These are phyloP conservation scores for Lachancea sp. DNA, from an alignment of 805 yeast species.

Conservation along the genomic window DNA sequence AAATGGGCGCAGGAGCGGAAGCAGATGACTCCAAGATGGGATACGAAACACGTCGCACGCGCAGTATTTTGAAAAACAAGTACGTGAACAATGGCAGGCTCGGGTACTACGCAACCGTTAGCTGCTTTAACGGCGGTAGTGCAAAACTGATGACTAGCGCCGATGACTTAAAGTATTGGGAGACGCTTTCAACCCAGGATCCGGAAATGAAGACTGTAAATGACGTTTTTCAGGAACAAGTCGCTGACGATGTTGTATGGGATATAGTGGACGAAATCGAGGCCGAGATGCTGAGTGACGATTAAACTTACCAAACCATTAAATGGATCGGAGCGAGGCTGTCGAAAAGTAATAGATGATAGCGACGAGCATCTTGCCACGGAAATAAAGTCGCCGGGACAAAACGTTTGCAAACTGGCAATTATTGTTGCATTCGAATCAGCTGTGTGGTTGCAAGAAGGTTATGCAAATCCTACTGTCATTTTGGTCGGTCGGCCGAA, in stretches of 20 bases:
- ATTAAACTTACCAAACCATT: too few species aligned
- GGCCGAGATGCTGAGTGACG: constrained; percentile 33
- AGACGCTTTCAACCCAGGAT: constrained; percentile 33
- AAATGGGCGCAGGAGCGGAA: constrained; percentile 1
- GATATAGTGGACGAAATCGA: constrained; percentile 84
- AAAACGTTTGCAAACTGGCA: too few species aligned
- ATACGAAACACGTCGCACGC: constrained; percentile 22
- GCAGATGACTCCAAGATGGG: not conserved
- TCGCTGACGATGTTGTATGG: constrained; percentile 76
- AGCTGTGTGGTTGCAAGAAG: too few species aligned
- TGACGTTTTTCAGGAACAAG: constrained; percentile 57
- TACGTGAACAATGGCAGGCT: constrained; percentile 70
- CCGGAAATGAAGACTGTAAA: constrained; percentile 45
- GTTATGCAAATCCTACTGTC: too few species aligned
- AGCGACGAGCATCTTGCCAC: too few species aligned
- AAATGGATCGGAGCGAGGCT: too few species aligned
- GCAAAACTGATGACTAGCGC: constrained; percentile 65
- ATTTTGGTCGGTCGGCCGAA: too few species aligned
- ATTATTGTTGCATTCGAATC: too few species aligned
- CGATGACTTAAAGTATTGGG: constrained; percentile 42
- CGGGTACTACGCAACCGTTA: constrained; percentile 89
- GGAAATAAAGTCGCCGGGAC: too few species aligned
- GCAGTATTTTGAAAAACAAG: constrained; percentile 29
- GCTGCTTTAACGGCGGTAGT: constrained; percentile 73
- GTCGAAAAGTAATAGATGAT: too few species aligned